Base-by-base conservation (phyloP, 1,139 yeast species). In the Geotrichum carabidarum region DNA sequence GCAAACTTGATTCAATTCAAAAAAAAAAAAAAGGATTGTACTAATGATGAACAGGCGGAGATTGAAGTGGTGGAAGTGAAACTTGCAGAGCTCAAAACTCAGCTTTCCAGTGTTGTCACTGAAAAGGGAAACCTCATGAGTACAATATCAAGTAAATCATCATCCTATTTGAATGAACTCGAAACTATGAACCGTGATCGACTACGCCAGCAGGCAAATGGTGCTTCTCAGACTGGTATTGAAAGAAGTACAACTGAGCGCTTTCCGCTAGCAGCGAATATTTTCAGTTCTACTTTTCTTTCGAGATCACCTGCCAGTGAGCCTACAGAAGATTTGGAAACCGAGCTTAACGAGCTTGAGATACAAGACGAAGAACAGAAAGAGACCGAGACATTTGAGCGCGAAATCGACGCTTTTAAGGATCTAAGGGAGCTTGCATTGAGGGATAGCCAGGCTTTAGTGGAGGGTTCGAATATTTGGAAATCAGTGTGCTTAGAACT, bases 381-480 rank as follows among this genome's bases (percentile, higher is more conserved):
- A 4, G 53, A 57, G 38, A 32, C 55, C 8, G 66, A 62, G 17
- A 54, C 48, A 1, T 46, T 48, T n/a, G 44, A 47, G 12, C 57
- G 59, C 2, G 62, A 64, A 46, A 48, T 59, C n/a, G 64, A 59
- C n/a, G 62, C 61, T 8, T 53, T 58, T 27, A 37, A 55, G 18
- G 61, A 57, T 18, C 58, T 57, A 44, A 57, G 55, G 8, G 54
- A 54, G n/a, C 47, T 44, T 11, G 58, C 60, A 4, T 47, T 50
- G 27, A 44, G 54, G 18, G 63, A 63, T 43, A 56, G 57, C 30
- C 44, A 44, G 3, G 70, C 70, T 1, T 60, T 65, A 7, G 43
- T 38, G 30, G 65, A 63, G 32, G 71, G 70, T 7, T 18, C 53
- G 8, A 60, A 57, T 8, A 61, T 67, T 32, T 67, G 71, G 71